Percentiles rank a stretch among this genome's conserved stretches.
These are phyloP conservation scores for Penicillium hordei DNA, from an alignment of 2,329 filamentous ascomycete genomes.

Conservation along the genomic window DNA sequence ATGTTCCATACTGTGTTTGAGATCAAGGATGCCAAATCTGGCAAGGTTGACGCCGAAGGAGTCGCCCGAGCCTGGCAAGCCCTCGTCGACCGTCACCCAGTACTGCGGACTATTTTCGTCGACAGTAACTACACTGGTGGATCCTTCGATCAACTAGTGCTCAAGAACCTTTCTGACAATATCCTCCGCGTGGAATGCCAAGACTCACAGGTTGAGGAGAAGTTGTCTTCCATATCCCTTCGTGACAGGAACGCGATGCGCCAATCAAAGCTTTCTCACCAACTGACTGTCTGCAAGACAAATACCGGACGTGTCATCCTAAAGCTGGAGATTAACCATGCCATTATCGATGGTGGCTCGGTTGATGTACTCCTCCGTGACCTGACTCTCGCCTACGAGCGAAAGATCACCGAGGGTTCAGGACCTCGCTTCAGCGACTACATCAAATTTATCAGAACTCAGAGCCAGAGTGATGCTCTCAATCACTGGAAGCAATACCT, in stretches of 20 bases:
- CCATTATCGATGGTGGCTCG: conserved; percentile 40
- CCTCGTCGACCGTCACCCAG: conserved; percentile 35
- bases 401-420: conserved; percentile 25
- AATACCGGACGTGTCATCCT: conserved; percentile 32
- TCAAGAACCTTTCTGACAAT: conserved; percentile 28
- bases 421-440: conserved; percentile 41
- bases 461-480: conserved; percentile 29
- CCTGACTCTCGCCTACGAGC: conserved; percentile 34
- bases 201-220: conserved; percentile 29
- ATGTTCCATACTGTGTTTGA: conserved; percentile 41
- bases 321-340: conserved; percentile 42
- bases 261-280: conserved; percentile 34
- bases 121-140: conserved; percentile 36
- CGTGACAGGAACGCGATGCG: conserved; percentile 26
- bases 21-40: conserved; percentile 24
- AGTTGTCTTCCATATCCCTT: conserved; percentile 31
- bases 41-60: conserved; percentile 27
- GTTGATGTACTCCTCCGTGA: conserved; percentile 36
- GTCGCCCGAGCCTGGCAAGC: conserved; percentile 36
- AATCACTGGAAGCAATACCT: conserved; percentile 40
- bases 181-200: conserved; percentile 33
- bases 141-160: conserved; percentile 40
- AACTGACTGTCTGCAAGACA: conserved; percentile 37
- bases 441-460: conserved; percentile 35
- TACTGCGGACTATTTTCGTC: conserved; percentile 37